phyloP scores from a whole-genome alignment of 2,329 filamentous ascomycete genomes.

The Hymenoscyphus infarciens region DNA sequence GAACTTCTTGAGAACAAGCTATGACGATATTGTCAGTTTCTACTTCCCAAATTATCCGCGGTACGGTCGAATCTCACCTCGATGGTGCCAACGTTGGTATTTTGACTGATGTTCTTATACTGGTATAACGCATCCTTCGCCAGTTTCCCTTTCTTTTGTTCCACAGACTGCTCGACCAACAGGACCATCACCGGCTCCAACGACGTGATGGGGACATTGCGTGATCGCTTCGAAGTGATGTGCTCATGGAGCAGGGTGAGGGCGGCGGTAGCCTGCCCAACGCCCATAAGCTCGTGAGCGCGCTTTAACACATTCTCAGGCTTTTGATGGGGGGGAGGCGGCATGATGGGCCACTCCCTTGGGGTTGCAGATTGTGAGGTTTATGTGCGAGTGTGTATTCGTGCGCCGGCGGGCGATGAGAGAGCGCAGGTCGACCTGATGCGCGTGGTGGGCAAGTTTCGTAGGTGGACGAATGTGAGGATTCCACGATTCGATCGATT shows the following conservation, averaged over 20 bases:
- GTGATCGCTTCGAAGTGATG: slow-evolving; percentile 96
- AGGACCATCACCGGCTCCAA: slow-evolving; percentile 98
- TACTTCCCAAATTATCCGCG: not conserved
- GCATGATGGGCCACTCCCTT: slow-evolving; percentile 44
- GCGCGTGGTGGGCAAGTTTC: slow-evolving; percentile 5
- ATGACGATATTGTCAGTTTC: slow-evolving; percentile 18
- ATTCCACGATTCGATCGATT: slow-evolving; percentile 10
- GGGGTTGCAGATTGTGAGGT: not conserved
- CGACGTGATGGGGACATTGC: slow-evolving; percentile 93
- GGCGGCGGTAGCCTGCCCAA: slow-evolving; percentile 88
- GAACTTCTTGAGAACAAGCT: slow-evolving; percentile 94
- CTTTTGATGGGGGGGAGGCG: slow-evolving; percentile 91
- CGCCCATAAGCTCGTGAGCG: slow-evolving; percentile 97
- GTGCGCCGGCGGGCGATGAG: not conserved
- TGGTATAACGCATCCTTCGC: slow-evolving; percentile 99
- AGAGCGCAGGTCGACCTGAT: slow-evolving; percentile 5
- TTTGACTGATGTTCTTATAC: slow-evolving; percentile 99
- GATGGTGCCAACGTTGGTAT: slow-evolving; percentile 97
- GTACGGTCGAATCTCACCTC: slow-evolving; percentile 57
- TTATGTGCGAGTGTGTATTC: not conserved
- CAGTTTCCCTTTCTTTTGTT: slow-evolving; percentile 95
- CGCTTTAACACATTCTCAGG: slow-evolving; percentile 99
- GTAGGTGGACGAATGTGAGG: slow-evolving; percentile 3
- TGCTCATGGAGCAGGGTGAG: slow-evolving; percentile 96
- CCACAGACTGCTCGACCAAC: slow-evolving; percentile 93